A percentile compares a stretch with the other conserved stretches of the same genome.
phyloP scores from a whole-genome alignment of 441 rosid species.

The Pelargonium fulgidum region DNA sequence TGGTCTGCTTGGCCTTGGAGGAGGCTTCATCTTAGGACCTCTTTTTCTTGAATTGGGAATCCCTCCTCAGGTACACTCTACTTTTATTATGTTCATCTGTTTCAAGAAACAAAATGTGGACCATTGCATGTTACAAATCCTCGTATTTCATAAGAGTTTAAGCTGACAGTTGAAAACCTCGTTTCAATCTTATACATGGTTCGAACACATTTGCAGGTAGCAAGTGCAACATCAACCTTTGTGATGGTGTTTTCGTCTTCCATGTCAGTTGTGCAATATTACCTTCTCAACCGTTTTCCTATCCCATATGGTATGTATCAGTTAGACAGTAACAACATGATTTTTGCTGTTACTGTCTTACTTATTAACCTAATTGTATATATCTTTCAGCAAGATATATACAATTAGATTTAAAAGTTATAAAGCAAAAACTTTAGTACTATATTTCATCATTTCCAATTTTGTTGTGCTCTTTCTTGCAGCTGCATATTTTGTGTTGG shows the following conservation, averaged over 20 bases:
- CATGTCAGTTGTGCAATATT: conserved; percentile 68
- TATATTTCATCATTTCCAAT: not conserved
- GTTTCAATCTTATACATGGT: not conserved
- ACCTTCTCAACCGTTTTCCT: conserved; percentile 69
- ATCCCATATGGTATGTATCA: conserved; percentile 47
- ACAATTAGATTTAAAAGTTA: too few relatives aligned
- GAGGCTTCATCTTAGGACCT: conserved; percentile 32
- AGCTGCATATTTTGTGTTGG: conserved; percentile 50
- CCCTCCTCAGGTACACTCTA: conserved; percentile 13
- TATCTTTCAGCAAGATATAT: too few relatives aligned
- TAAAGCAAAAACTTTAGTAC: too few relatives aligned
- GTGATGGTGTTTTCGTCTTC: conserved; percentile 74
- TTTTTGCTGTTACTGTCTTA: too few relatives aligned
- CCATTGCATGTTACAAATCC: too few relatives aligned
- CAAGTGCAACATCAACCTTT: conserved; percentile 75
- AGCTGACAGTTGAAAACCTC: too few relatives aligned
- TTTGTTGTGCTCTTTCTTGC: conserved; percentile 14
- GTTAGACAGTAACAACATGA: not conserved
- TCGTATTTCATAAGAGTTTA: too few relatives aligned
- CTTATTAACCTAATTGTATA: too few relatives aligned
- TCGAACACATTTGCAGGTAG: conserved; percentile 33
- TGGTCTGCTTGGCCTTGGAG: conserved; percentile 66
- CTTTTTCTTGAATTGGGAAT: conserved; percentile 55
- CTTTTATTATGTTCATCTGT: too few relatives aligned
- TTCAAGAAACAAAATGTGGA: too few relatives aligned